Evolutionary conservation across 805 yeast genomes (phyloP).

Genomic region (Nakazawaea laoshanensis): DNA sequence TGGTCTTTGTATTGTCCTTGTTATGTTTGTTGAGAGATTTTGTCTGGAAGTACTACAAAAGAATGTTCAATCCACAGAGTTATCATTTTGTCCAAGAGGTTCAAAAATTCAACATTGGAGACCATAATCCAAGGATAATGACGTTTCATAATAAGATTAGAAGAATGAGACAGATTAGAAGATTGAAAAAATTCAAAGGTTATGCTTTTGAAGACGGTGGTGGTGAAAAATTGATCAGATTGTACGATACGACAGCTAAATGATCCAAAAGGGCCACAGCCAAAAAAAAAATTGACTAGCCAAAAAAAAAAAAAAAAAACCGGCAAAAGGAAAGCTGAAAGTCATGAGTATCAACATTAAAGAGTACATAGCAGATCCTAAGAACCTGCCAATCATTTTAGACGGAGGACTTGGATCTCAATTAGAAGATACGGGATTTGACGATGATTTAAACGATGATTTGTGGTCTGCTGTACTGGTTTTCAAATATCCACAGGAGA

Average conservation of each 20-base stretch:
- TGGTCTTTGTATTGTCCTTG: conserved; percentile 63
- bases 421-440: conserved; percentile 39
- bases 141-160: conserved; percentile 96
- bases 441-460: conserved; percentile 28
- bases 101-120: conserved; percentile 90
- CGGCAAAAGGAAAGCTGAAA: neutral
- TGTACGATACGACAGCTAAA: conserved; percentile 84
- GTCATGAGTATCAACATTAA: conserved; percentile 3
- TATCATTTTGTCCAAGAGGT: conserved; percentile 96
- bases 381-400: conserved; percentile 14
- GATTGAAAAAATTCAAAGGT: conserved; percentile 97
- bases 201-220: conserved; percentile 97
- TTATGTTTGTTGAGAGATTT: conserved; percentile 82
- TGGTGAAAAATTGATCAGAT: conserved; percentile 83
- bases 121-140: conserved; percentile 91
- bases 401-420: conserved; percentile 69
- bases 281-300: neutral
- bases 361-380: conserved; percentile 1
- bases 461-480: conserved; percentile 60
- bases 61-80: conserved; percentile 85
- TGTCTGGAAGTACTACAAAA: conserved; percentile 88
- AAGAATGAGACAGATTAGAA: conserved; percentile 94
- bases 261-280: conserved; percentile 21
- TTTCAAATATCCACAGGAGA: conserved; percentile 30
- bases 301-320: neutral